phyloP scores from a whole-genome alignment of 2,329 filamentous ascomycete genomes.

The Curvularia sp. region DNA sequence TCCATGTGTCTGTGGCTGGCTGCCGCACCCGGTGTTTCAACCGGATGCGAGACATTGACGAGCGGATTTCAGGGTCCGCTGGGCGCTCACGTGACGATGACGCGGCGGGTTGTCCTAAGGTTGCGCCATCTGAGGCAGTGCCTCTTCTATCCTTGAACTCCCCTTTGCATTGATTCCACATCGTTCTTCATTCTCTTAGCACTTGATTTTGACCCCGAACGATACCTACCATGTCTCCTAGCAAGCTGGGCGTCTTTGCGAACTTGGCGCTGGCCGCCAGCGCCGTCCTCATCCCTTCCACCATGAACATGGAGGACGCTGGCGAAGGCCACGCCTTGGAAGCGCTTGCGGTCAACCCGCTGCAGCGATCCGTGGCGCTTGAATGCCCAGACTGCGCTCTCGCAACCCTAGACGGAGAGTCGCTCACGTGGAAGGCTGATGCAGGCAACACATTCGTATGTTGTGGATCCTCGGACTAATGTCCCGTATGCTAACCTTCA shows the following conservation, averaged over 20 bases:
- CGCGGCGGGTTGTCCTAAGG: constrained; percentile 15
- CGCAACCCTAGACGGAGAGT: constrained; percentile 32
- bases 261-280: constrained; percentile 48
- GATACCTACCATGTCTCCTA: constrained; percentile 38
- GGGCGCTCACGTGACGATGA: constrained; percentile 20
- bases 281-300: constrained; percentile 47
- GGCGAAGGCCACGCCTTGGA: constrained; percentile 43
- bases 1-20: neutral
- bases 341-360: constrained; percentile 42
- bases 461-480: constrained; percentile 10
- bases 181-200: constrained; percentile 18
- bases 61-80: constrained; percentile 10
- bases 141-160: constrained; percentile 23
- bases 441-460: constrained; percentile 48
- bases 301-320: constrained; percentile 36
- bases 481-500: constrained; percentile 26
- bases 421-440: constrained; percentile 38
- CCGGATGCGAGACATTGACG: constrained; percentile 16
- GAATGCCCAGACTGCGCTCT: constrained; percentile 47
- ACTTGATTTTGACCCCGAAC: constrained; percentile 23
- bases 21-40: constrained; percentile 19
- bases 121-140: constrained; percentile 18
- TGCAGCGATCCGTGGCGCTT: constrained; percentile 41
- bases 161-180: constrained; percentile 21
- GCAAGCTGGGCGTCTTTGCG: constrained; percentile 43